Base-by-base conservation (phyloP, 2,329 filamentous ascomycete species). In the Colletotrichum truncatum region DNA sequence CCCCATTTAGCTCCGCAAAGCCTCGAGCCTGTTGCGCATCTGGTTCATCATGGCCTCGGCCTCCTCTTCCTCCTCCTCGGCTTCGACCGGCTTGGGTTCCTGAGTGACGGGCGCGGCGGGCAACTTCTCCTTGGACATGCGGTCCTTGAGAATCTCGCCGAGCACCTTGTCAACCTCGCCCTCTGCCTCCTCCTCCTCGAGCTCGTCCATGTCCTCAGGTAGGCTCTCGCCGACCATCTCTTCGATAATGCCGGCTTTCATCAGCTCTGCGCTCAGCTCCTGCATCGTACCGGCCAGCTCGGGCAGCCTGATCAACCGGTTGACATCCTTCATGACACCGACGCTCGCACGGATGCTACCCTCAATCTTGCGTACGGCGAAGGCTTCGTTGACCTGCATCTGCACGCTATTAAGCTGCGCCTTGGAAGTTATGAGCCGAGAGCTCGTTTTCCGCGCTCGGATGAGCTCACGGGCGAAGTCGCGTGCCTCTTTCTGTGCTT, bases 341-440 rank as follows among this genome's bases (percentile, higher is more conserved):
- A 95, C 94, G 71, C 90, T 93, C 41, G 92, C 91, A 70, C 89
- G 87, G 74, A 99, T 94, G 73, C 91, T 94, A 46, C 94, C 95
- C 80, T 98, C 94, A 69, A 99, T 98, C 84, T 97, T 97, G 71
- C 93, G 90, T 72, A 98, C 91, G 2, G 93, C 93, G 78, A 98
- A 98, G 2, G 96, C 94, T 81, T 98, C 95, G 74, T 94, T 93
- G 74, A 99, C 95, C 80, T 98, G 96, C 94, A 98, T 97, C 79
- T 95, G 91, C 43, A 99, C 95, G 70, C 91, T 95, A 75, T 91
- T 90, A 49, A 99, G 87, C 80, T 98, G 96, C 2, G 96, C 96
- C 76, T 97, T 97, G 72, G 91, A 91, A 0, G 95, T 98, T 16
- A 91, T 85, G 38, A 98, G 85, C 4, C 96, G 89, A 28, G 85